Evolutionary conservation across 176 grass and related monocot species (phyloP).

Genomic region (Oryza glaberrima): DNA sequence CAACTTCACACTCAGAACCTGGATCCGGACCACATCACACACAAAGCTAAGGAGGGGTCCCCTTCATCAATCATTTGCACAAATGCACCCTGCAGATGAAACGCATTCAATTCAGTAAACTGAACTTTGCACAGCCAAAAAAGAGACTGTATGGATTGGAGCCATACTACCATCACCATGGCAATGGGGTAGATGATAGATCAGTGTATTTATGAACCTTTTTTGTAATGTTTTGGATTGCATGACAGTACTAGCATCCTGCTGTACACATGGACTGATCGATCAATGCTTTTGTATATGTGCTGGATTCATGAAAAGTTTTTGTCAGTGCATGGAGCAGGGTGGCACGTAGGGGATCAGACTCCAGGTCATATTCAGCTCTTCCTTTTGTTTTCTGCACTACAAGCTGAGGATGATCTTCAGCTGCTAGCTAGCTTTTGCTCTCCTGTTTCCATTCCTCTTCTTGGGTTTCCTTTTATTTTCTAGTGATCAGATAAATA

Average conservation of each 20-base stretch:
- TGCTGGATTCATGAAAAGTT: background rate
- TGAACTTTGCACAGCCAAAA: background rate
- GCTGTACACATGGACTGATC: background rate
- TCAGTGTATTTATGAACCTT: background rate
- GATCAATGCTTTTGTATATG: background rate
- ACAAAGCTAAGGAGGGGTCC: background rate
- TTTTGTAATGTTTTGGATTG: background rate
- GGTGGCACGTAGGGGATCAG: conserved; percentile 12
- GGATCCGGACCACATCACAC: conserved; percentile 16
- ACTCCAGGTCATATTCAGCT: background rate
- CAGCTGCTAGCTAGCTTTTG: background rate
- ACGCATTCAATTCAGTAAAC: background rate
- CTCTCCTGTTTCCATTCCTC: background rate
- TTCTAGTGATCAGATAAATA: background rate
- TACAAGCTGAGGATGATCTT: background rate
- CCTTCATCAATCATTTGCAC: conserved; percentile 34
- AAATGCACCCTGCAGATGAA: conserved; percentile 20
- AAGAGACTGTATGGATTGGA: background rate
- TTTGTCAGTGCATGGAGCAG: conserved; percentile 5
- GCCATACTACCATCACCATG: conserved; percentile 5
- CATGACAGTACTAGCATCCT: background rate
- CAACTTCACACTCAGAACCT: background rate
- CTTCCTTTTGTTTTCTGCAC: background rate
- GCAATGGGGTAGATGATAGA: background rate
- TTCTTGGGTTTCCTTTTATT: background rate